Conservation (phyloP, 345 rosid genomes). For the Linum trigynum region DNA sequence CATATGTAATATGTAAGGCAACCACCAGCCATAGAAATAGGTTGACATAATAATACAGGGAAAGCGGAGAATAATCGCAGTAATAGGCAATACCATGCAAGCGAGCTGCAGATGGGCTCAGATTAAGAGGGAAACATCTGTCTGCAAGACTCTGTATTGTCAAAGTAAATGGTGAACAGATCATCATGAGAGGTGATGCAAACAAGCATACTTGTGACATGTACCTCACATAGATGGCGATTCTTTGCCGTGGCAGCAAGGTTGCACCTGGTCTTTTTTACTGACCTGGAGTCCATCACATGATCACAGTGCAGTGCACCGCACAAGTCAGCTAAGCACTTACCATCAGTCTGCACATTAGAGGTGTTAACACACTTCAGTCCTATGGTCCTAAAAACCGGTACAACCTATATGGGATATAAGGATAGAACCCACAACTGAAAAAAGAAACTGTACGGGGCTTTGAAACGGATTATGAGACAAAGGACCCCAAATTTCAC, state of each 20-base stretch:
- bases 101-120: constrained; percentile 66
- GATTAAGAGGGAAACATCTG: constrained; percentile 75
- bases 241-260: constrained; percentile 79
- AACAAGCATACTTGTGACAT: constrained; percentile 7
- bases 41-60: background rate
- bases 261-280: constrained; percentile 58
- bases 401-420: background rate
- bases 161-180: constrained; percentile 9
- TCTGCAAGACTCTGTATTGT: constrained; percentile 67
- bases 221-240: constrained; percentile 88
- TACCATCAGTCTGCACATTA: constrained; percentile 46
- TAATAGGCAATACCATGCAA: constrained; percentile 60
- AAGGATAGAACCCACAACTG: background rate
- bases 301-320: constrained; percentile 95
- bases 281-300: constrained; percentile 46
- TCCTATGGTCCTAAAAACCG: background rate
- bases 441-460: background rate
- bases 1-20: constrained; percentile 10
- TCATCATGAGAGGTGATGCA: constrained; percentile 2
- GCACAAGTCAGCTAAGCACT: constrained; percentile 90
- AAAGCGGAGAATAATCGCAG: background rate
- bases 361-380: background rate
- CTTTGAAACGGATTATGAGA: constrained; percentile 10
- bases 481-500: constrained; percentile 25
- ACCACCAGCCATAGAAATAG: background rate